A percentile compares a stretch with the other conserved stretches of the same genome.
Conservation (phyloP, 192 early-diverging fungal genomes). For the Chytriomyces confervae region DNA sequence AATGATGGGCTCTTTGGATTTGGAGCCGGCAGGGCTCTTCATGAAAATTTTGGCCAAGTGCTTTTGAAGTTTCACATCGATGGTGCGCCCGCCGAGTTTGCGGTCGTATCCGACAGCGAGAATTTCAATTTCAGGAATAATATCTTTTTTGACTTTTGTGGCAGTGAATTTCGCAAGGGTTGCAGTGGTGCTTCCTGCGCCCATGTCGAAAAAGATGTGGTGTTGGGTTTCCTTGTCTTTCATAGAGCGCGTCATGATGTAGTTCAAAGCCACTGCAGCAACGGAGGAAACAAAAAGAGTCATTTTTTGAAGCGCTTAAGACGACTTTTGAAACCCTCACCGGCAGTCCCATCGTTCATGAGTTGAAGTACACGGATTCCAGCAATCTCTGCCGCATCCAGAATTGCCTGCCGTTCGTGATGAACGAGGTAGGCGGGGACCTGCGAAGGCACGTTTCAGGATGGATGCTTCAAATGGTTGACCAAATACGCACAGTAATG, state of each 20-base stretch:
- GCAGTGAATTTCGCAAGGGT: conserved; percentile 82
- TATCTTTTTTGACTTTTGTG: conserved; percentile 52
- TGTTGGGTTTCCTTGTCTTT: conserved; percentile 59
- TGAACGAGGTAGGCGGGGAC: conserved; percentile 91
- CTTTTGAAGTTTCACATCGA: conserved; percentile 85
- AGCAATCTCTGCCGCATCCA: conserved; percentile 92
- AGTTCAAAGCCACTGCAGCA: conserved; percentile 83
- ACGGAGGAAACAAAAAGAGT: not conserved
- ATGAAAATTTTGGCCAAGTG: conserved; percentile 81
- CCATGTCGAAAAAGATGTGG: conserved; percentile 98
- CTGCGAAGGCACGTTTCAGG: conserved; percentile 44
- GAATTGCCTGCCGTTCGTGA: conserved; percentile 86
- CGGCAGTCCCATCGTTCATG: conserved; percentile 93
- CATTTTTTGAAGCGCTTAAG: not conserved
- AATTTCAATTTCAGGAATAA: conserved; percentile 73
- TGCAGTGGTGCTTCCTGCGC: conserved; percentile 91
- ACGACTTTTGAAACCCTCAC: conserved; percentile 41
- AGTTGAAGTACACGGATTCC: conserved; percentile 81
- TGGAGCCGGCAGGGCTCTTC: conserved; percentile 53
- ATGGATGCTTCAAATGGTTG: not conserved
- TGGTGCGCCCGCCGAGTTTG: conserved; percentile 83
- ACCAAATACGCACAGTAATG: conserved; percentile 73
- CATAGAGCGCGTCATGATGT: conserved; percentile 77
- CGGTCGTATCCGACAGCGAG: conserved; percentile 81
- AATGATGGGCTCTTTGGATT: conserved; percentile 14